These are phyloP conservation scores for Camelina hispida DNA, from an alignment of 345 rosid species.

Conservation along the genomic window DNA sequence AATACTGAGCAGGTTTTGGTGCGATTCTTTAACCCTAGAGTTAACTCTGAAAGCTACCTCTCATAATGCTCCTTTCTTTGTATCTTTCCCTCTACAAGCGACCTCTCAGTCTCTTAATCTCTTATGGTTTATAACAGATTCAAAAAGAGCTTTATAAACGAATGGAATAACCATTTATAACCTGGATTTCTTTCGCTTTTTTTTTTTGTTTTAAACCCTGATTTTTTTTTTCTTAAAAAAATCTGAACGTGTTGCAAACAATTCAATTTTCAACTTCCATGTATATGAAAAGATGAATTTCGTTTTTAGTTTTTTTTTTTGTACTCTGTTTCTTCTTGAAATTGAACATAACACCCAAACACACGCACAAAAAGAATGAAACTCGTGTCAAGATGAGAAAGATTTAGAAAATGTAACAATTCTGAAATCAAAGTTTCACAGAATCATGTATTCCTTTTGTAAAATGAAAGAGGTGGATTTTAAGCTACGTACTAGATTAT, in stretches of 20 bases:
- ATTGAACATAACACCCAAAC: no score
- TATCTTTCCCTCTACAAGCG: not conserved
- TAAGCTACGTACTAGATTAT: no score
- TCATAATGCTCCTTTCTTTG: not conserved
- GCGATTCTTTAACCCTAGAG: not conserved
- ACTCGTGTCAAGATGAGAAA: no score
- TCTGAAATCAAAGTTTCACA: no score
- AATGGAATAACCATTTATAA: not conserved
- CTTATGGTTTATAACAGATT: not conserved
- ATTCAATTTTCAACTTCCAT: not conserved
- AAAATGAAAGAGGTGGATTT: not conserved
- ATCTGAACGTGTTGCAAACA: not conserved
- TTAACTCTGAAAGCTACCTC: no score
- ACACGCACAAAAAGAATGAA: not conserved
- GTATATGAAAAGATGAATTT: no score
- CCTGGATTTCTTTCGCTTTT: not conserved
- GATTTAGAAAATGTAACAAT: no score
- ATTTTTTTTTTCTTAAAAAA: not conserved
- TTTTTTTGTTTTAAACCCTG: not conserved
- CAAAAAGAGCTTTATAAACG: constrained; percentile 4
- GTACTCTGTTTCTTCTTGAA: no score
- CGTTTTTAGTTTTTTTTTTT: no score
- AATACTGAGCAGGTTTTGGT: not conserved
- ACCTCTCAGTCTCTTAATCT: no score
- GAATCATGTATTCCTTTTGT: no score